These are phyloP conservation scores for Quercus mongolica DNA, from an alignment of 306 rosid species.

Conservation along the genomic window DNA sequence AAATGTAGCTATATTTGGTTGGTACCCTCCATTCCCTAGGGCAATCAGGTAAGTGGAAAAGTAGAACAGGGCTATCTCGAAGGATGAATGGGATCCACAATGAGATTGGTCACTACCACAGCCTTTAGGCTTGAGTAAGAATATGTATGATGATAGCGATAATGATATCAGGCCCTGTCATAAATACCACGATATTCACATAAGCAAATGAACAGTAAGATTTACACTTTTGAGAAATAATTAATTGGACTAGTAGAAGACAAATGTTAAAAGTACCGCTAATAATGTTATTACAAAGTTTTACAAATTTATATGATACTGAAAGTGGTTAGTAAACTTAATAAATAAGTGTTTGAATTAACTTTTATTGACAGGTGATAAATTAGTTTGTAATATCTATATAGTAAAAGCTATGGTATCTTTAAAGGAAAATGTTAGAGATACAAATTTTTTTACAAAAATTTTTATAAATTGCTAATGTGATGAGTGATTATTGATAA, in stretches of 20 bases:
- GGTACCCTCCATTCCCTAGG: slow-evolving; percentile 83
- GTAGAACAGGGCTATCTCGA: slow-evolving; percentile 40
- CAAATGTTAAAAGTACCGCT: too few species aligned
- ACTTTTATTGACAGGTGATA: too few species aligned
- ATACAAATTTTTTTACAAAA: too few species aligned
- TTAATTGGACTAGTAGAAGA: too few species aligned
- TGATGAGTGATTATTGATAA: too few species aligned
- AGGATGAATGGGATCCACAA: slow-evolving; percentile 48
- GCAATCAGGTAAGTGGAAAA: slow-evolving; percentile 63
- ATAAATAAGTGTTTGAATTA: too few species aligned
- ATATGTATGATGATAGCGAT: slow-evolving; percentile 52
- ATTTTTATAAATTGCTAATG: fast-evolving
- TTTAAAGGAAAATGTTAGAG: too few species aligned
- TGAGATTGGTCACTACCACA: slow-evolving; percentile 54
- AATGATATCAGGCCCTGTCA: slow-evolving; percentile 59
- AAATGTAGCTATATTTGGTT: slow-evolving; percentile 77
- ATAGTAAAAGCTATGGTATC: too few species aligned
- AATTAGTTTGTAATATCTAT: too few species aligned
- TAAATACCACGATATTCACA: neutral
- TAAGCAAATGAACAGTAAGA: neutral
- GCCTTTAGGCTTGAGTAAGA: slow-evolving; percentile 59
- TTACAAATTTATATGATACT: too few species aligned
- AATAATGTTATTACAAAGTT: too few species aligned
- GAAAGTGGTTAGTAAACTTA: too few species aligned
- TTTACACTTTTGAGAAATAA: neutral